A percentile compares a stretch with the other conserved stretches of the same genome.
phyloP scores from a whole-genome alignment of 257 asterid species.

The Avicennia marina region DNA sequence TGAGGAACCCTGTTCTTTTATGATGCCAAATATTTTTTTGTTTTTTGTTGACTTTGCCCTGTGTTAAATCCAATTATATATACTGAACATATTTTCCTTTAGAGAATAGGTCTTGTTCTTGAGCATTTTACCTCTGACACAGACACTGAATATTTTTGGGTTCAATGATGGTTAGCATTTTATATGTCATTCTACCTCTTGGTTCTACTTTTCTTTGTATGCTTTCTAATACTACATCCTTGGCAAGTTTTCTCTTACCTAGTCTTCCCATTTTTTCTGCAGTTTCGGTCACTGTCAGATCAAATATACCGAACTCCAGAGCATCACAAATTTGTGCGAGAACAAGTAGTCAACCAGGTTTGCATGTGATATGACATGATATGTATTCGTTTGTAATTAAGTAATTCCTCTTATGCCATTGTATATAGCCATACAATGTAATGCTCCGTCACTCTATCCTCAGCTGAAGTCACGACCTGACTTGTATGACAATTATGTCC shows the following conservation, averaged over 20 bases:
- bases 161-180: too few relatives aligned
- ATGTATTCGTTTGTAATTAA: neutral
- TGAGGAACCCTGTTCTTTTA: too few relatives aligned
- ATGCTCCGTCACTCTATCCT: constrained; percentile 13
- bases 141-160: too few relatives aligned
- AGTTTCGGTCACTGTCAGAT: constrained; percentile 90
- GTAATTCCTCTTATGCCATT: neutral
- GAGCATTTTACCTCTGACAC: too few relatives aligned
- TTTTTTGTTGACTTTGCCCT: too few relatives aligned
- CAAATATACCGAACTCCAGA: constrained; percentile 81
- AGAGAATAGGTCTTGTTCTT: too few relatives aligned
- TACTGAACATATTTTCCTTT: too few relatives aligned
- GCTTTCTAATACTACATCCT: too few relatives aligned
- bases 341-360: constrained; percentile 73
- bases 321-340: constrained; percentile 76
- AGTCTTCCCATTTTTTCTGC: constrained; percentile 14
- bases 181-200: too few relatives aligned
- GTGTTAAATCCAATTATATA: too few relatives aligned
- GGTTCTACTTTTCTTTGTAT: too few relatives aligned
- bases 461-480: constrained; percentile 70
- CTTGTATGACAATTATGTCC: constrained; percentile 67
- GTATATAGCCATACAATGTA: neutral
- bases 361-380: constrained; percentile 3
- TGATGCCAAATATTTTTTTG: too few relatives aligned
- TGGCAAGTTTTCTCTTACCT: neutral